phyloP scores from a whole-genome alignment of 805 yeast genomes.

The Metschnikowia anglica region DNA sequence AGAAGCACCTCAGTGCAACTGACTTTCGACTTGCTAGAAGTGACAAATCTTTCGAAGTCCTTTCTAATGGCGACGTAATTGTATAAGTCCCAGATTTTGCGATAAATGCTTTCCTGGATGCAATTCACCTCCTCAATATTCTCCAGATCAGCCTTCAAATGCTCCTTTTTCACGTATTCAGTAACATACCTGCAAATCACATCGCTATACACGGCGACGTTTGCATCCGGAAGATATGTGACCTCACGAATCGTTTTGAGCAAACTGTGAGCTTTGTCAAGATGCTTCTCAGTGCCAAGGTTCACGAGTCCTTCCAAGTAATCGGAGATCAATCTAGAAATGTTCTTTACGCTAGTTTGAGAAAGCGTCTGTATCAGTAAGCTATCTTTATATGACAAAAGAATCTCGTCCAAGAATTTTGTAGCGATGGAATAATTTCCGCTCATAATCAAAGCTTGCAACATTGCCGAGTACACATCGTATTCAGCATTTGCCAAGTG shows the following conservation, averaged over 20 bases:
- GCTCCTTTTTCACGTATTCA: conserved; percentile 22
- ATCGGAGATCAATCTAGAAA: conserved; percentile 44
- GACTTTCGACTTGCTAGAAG: background rate
- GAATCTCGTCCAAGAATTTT: conserved; percentile 53
- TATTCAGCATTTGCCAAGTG: conserved; percentile 34
- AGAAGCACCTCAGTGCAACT: conserved; percentile 32
- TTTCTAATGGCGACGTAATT: conserved; percentile 36
- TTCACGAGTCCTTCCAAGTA: conserved; percentile 41
- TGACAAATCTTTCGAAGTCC: conserved; percentile 19
- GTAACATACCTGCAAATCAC: conserved; percentile 29
- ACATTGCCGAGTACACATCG: conserved; percentile 49
- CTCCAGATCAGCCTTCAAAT: conserved; percentile 10
- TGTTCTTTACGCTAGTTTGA: conserved; percentile 17
- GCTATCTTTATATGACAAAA: conserved; percentile 43
- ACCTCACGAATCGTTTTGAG: conserved; percentile 30
- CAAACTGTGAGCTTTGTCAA: conserved; percentile 27
- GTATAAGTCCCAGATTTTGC: conserved; percentile 33
- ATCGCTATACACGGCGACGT: conserved; percentile 30
- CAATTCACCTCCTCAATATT: conserved; percentile 8
- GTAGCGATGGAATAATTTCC: conserved; percentile 53
- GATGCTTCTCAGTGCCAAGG: conserved; percentile 15
- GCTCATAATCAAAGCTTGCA: conserved; percentile 52
- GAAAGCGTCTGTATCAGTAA: conserved; percentile 15
- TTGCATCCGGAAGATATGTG: conserved; percentile 37
- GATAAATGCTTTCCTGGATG: conserved; percentile 17